Base-by-base conservation (phyloP, 225 moss, liverwort and hornwort genomes). In the Sphagnum tenellum region DNA sequence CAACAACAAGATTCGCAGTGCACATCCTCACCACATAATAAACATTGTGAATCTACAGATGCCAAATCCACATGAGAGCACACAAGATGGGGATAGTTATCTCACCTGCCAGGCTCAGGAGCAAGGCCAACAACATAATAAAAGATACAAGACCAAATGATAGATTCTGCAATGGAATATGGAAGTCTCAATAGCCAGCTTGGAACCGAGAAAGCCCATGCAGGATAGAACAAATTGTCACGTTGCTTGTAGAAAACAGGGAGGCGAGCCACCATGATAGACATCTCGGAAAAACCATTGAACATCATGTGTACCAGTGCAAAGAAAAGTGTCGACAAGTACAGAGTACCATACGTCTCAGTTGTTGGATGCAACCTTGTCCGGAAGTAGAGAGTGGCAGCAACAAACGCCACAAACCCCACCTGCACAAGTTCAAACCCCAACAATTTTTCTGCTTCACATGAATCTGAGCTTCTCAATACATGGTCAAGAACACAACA, bases 211-310 rank as follows among this genome's bases (percentile, higher is more conserved):
- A 81, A 90, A 53, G 93, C 93, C 93, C 93, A 93, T 56, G 86
- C 78, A 53, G 93, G 93, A 67, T 93, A 93, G 49, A 93, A 90
- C 5, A 89, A 74, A 62, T 88, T 83, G 72, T 93, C 93, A 13
- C 93, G 83, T 79, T 93, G 93, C 69, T 90, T 93, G 80, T 90
- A 93, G 59, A 93, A 84, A 49, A 93, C 86, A 60, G 90, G 90
- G 57, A 93, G 72, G 44, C 93, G 81, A 56, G 88, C 77, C 70
- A 93, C 87, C 54, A 86, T 86, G 65, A 93, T 86, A 29, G 93
- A 82, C 76, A 93, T 72, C 71, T 93, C 93, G 14, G 93, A 90
- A 79, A 93, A 93, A 13, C 93, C 93, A 67, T 90, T 93, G 74
- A 93, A 93, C 90, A 93, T 88, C 79, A 85, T 79, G 64, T 93